Evolutionary conservation across 345 rosid species (phyloP).

Genomic region (Hibiscus syriacus): DNA sequence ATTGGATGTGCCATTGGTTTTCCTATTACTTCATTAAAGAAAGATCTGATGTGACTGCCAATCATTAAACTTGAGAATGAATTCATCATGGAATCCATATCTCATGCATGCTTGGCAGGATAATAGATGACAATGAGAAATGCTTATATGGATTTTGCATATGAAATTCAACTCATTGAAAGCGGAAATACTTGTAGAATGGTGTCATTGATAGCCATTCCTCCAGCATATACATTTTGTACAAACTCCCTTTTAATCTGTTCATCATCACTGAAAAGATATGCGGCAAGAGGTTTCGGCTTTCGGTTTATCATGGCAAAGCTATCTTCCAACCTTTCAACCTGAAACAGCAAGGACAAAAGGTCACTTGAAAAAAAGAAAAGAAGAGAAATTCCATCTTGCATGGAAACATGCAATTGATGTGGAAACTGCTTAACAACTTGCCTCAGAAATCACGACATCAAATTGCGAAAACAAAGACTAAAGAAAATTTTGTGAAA

Average conservation of each 20-base stretch:
- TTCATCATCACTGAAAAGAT: slow-evolving; percentile 57
- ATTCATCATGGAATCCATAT: not conserved
- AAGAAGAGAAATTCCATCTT: not conserved
- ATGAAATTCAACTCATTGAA: not conserved
- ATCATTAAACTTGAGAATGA: too few relatives aligned
- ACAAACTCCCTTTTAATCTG: slow-evolving; percentile 50
- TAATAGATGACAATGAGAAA: not conserved
- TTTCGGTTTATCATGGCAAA: slow-evolving; percentile 59
- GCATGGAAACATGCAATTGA: not conserved
- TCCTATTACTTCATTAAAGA: not conserved
- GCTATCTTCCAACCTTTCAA: slow-evolving; percentile 72
- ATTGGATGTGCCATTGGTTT: not conserved
- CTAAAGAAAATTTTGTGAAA: too few relatives aligned
- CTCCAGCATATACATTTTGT: slow-evolving; percentile 52
- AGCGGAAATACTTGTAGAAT: slow-evolving; percentile 42
- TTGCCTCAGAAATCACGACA: not conserved
- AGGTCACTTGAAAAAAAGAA: not conserved
- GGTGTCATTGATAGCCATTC: slow-evolving; percentile 64
- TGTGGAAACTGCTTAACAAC: not conserved
- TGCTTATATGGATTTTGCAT: not conserved
- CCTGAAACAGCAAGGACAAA: slow-evolving; percentile 28
- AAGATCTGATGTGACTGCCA: not conserved
- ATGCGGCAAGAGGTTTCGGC: slow-evolving; percentile 90
- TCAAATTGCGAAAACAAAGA: too few relatives aligned
- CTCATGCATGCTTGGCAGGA: not conserved